These are phyloP conservation scores for Anisodus acutangulus DNA, from an alignment of 257 asterid genomes.

Conservation along the genomic window DNA sequence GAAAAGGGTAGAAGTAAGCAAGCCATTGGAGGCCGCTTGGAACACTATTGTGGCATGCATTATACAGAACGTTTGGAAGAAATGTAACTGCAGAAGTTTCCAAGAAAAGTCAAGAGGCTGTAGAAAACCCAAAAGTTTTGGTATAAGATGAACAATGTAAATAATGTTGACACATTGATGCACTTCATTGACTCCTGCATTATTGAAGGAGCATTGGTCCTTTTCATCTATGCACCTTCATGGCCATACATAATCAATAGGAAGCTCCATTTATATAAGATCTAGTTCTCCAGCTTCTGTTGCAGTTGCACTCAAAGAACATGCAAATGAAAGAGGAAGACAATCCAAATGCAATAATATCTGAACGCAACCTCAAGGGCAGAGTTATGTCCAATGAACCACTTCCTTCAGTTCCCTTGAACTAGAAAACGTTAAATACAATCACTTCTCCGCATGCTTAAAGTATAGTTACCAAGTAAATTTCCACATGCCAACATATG, in stretches of 20 bases:
- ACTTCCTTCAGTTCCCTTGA: background rate
- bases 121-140: background rate
- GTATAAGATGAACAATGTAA: background rate
- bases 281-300: background rate
- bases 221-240: constrained; percentile 5
- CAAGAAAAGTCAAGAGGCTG: background rate
- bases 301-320: background rate
- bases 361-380: background rate
- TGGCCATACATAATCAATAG: background rate
- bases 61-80: background rate
- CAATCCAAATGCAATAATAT: constrained; percentile 4
- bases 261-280: background rate
- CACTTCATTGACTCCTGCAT: background rate
- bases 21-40: background rate
- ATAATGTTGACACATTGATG: background rate
- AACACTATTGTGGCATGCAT: background rate
- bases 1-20: background rate
- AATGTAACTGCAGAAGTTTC: background rate
- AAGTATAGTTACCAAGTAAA: background rate
- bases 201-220: background rate
- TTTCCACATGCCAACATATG: background rate
- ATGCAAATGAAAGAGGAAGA: constrained; percentile 4
- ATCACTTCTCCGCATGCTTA: background rate
- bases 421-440: background rate
- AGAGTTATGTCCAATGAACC: background rate